Evolutionary conservation across 2,329 filamentous ascomycete species (phyloP), one percentile per base, ranked within the genome.

Genomic region (Epichloe gansuensis): DNA sequence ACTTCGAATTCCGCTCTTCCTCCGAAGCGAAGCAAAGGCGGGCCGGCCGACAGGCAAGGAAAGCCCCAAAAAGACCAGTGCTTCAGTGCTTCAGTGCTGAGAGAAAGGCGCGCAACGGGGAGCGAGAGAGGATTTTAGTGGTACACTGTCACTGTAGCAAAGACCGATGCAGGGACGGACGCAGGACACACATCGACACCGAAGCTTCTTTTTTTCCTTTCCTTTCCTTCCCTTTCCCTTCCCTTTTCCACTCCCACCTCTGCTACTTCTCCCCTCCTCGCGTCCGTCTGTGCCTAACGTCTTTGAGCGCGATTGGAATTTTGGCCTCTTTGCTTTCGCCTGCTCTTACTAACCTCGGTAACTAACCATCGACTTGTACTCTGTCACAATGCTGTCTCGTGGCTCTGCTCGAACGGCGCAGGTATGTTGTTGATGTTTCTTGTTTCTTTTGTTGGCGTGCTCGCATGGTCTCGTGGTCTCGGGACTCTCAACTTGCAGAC

Each of bases 361-460:
- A 41, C 34, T 13, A 7, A 25, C 15, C 39, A 21, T 35, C 44
- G 44, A 46, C n/a, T 38, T 35, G 23, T 23, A 8, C 12, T 31
- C n/a, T 39, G 43, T 51, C 67, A 76, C 63, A 59, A 82, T 82
- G 78, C 66, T 82, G 69, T 80, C 78, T 67, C 76, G 77, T 70
- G 75, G 73, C 70, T 76, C 78, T 64, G 60, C 73, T 60, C 67
- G 75, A 67, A 70, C 76, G 68, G 76, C 77, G 61, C 75, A 80
- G 77, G 78, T 81, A 75, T 60, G 73, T 71, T 43, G 25, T 8
- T 54, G 56, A 23, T 56, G 50, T 53, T 23, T 52, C 34, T 44
- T 37, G 23, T 37, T 44, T 44, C 3, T 34, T 44, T 13, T 34
- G 34, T 3, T 34, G 17, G 17, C 17, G 31, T 31, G 31, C 31